These are phyloP conservation scores for Cryptococcus sp. DNA, from an alignment of 1,284 basidiomycete species.

Conservation along the genomic window DNA sequence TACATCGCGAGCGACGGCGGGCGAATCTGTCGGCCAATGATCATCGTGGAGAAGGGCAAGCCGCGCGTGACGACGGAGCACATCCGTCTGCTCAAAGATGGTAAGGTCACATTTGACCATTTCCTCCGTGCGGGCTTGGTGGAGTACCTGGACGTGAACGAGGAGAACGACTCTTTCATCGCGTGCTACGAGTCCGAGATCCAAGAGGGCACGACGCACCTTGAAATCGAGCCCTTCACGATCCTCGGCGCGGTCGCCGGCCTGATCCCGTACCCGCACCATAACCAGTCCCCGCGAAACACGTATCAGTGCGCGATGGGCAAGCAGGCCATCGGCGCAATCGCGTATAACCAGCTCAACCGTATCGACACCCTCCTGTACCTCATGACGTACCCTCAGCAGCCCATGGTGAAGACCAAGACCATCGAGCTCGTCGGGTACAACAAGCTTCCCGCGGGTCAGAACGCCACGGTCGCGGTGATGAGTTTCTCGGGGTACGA, in stretches of 20 bases:
- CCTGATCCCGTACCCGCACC: constrained; percentile 97
- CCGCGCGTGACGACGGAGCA: constrained; percentile 79
- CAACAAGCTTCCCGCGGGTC: constrained; percentile 92
- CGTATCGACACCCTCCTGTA: constrained; percentile 98
- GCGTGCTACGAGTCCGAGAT: constrained; percentile 92
- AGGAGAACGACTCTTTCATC: constrained; percentile 97
- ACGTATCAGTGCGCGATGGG: constrained; percentile 99
- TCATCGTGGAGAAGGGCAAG: constrained; percentile 85
- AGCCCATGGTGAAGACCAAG: constrained; percentile 99
- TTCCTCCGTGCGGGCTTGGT: constrained; percentile 94
- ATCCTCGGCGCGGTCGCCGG: constrained; percentile 96
- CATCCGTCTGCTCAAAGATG: constrained; percentile 77
- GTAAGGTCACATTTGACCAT: constrained; percentile 82
- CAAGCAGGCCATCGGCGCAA: constrained; percentile 99
- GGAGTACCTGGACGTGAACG: constrained; percentile 98
- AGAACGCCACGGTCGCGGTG: constrained; percentile 97
- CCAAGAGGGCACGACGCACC: constrained; percentile 77
- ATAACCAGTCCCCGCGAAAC: constrained; percentile 98
- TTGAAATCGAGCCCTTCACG: constrained; percentile 99
- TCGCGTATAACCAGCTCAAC: constrained; percentile 96
- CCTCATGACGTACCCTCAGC: constrained; percentile 97
- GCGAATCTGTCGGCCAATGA: constrained; percentile 95
- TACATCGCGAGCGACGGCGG: constrained; percentile 98
- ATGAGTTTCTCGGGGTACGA: constrained; percentile 99
- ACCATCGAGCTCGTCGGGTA: constrained; percentile 97